phyloP scores from a whole-genome alignment of 352 stramenopile genomes.

The Globisporangium cederbergense region DNA sequence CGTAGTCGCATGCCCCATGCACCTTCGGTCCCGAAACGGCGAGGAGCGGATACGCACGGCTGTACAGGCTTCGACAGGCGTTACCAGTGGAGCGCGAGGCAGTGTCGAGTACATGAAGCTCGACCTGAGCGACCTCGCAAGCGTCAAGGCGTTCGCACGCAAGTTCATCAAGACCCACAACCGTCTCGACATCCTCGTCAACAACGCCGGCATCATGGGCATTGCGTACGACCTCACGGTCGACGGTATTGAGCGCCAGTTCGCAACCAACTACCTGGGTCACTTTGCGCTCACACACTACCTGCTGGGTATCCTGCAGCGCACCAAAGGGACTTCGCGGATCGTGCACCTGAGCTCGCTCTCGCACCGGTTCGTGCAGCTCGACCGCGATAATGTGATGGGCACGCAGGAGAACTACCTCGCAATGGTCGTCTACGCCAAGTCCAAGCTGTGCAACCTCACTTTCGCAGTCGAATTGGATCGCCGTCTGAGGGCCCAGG shows the following conservation, averaged over 20 bases:
- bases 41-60: constrained; percentile 14
- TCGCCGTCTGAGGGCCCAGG: constrained; percentile 24
- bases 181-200: constrained; percentile 34
- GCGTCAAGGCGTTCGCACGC: constrained; percentile 29
- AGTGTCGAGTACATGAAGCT: constrained; percentile 42
- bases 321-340: constrained; percentile 13
- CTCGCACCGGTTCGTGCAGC: constrained; percentile 14
- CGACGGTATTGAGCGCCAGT: constrained; percentile 29
- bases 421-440: constrained; percentile 54
- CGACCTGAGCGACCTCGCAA: constrained; percentile 28
- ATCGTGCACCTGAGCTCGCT: constrained; percentile 22
- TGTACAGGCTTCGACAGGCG: constrained; percentile 19
- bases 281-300: constrained; percentile 23
- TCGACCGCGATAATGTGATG: constrained; percentile 7
- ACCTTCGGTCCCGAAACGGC: constrained; percentile 5
- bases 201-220: constrained; percentile 37
- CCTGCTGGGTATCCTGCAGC: constrained; percentile 17
- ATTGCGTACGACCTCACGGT: constrained; percentile 15
- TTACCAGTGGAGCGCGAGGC: not conserved
- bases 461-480: constrained; percentile 89
- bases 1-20: constrained; percentile 24
- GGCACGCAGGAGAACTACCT: constrained; percentile 24
- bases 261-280: constrained; percentile 33
- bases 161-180: constrained; percentile 26
- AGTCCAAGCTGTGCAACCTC: constrained; percentile 91